Percentiles rank a stretch among this genome's conserved stretches.
Evolutionary conservation across 2,329 filamentous ascomycete species (phyloP).

Genomic region (Fusarium domesticum): DNA sequence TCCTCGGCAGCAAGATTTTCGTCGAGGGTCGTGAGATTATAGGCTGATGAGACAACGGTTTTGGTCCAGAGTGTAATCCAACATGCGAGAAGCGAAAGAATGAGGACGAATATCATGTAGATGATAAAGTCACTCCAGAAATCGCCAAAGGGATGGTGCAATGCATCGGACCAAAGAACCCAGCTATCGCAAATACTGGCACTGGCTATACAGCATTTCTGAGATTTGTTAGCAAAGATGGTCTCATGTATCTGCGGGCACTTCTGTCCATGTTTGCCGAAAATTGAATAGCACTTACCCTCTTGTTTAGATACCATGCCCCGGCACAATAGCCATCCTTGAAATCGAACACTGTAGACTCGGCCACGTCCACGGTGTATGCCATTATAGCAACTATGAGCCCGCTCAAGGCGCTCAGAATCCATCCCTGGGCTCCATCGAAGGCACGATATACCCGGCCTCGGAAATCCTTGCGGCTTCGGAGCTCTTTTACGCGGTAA

Average conservation of each 20-base stretch:
- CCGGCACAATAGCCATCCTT: conserved; percentile 81
- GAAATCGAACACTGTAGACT: conserved; percentile 81
- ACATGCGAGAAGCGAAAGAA: conserved; percentile 70
- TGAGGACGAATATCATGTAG: conserved; percentile 70
- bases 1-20: conserved; percentile 79
- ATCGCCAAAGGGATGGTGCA: conserved; percentile 45
- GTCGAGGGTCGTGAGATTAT: conserved; percentile 83
- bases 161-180: conserved; percentile 53
- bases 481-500: conserved; percentile 79
- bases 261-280: background rate
- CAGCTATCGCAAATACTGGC: conserved; percentile 55
- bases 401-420: conserved; percentile 86
- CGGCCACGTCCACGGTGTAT: conserved; percentile 84
- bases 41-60: conserved; percentile 85
- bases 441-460: conserved; percentile 75
- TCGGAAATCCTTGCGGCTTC: conserved; percentile 76
- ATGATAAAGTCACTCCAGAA: conserved; percentile 73
- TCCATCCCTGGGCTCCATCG: conserved; percentile 90
- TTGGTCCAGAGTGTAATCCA: conserved; percentile 84
- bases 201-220: conserved; percentile 55
- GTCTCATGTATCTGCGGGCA: no score
- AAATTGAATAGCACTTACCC: conserved; percentile 41
- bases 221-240: conserved; percentile 5
- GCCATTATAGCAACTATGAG: conserved; percentile 80
- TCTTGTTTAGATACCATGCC: conserved; percentile 72